Percentiles rank a stretch among this genome's conserved stretches.
Conservation (phyloP, 768 basidiomycete species). For the Kwoniella heveanensis region DNA sequence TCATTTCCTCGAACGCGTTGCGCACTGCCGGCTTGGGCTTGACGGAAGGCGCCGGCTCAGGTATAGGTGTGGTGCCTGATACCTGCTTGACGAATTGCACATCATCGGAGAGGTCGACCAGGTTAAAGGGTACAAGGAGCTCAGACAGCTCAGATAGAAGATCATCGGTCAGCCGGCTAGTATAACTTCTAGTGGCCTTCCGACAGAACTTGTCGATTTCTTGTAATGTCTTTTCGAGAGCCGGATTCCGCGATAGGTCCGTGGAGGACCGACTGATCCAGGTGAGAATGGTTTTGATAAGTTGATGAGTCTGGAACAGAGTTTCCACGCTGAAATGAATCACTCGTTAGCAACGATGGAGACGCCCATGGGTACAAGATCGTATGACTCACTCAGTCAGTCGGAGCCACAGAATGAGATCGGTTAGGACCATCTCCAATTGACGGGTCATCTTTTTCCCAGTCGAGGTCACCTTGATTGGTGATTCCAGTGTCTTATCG, state of each 20-base stretch:
- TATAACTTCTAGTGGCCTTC: constrained; percentile 39
- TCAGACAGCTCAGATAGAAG: constrained; percentile 70
- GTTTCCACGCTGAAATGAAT: constrained; percentile 63
- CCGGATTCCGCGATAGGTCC: constrained; percentile 35
- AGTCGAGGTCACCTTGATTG: constrained; percentile 62
- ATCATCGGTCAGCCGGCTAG: constrained; percentile 50
- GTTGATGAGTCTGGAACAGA: constrained; percentile 80
- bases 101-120: constrained; percentile 62
- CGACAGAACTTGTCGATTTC: constrained; percentile 63
- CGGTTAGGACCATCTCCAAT: constrained; percentile 75
- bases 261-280: constrained; percentile 70
- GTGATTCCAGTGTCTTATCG: constrained; percentile 45
- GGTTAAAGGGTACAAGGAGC: constrained; percentile 64
- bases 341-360: background rate
- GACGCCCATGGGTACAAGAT: background rate
- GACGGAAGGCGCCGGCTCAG: constrained; percentile 7
- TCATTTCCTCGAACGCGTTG: constrained; percentile 54
- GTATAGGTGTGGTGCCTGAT: background rate
- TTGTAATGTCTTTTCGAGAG: constrained; percentile 60
- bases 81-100: constrained; percentile 60
- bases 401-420: constrained; percentile 83
- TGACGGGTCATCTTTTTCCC: constrained; percentile 76
- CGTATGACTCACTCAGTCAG: constrained; percentile 71
- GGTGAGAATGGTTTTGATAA: constrained; percentile 75
- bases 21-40: constrained; percentile 16